Conservation (phyloP, 768 basidiomycete genomes). For the Kwoniella pini region DNA sequence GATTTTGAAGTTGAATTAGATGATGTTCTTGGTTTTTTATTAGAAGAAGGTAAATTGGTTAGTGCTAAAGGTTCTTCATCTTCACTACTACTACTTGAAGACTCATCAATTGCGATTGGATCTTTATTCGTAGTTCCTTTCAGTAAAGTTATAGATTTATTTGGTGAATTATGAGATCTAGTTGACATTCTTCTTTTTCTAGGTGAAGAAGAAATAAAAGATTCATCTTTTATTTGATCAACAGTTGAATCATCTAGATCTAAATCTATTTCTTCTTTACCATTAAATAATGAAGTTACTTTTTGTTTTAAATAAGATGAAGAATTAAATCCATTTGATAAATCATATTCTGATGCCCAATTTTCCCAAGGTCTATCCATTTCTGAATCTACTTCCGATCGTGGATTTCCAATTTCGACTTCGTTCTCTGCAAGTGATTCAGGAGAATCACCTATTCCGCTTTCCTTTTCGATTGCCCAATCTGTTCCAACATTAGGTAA, state of each 20-base stretch:
- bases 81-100: constrained; percentile 29
- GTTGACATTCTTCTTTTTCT: constrained; percentile 4
- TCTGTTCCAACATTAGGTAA: constrained; percentile 10
- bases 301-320: constrained; percentile 21
- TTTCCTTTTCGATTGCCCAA: neutral
- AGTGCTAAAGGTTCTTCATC: constrained; percentile 24
- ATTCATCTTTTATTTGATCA: too few species aligned
- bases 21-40: constrained; percentile 27
- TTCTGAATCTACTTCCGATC: neutral
- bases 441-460: neutral
- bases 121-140: constrained; percentile 29
- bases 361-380: constrained; percentile 20
- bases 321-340: constrained; percentile 43
- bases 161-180: constrained; percentile 3
- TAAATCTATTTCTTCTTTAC: constrained; percentile 13
- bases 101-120: constrained; percentile 38
- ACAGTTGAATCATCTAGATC: neutral
- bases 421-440: neutral
- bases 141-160: neutral
- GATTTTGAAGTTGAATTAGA: constrained; percentile 26
- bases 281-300: constrained; percentile 28
- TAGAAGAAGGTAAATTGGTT: constrained; percentile 16
- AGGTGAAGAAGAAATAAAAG: too few species aligned
- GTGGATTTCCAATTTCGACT: neutral
- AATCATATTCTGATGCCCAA: constrained; percentile 39